Base-by-base conservation (phyloP, 164 flowering plant species). In the Macadamia tetraphylla region DNA sequence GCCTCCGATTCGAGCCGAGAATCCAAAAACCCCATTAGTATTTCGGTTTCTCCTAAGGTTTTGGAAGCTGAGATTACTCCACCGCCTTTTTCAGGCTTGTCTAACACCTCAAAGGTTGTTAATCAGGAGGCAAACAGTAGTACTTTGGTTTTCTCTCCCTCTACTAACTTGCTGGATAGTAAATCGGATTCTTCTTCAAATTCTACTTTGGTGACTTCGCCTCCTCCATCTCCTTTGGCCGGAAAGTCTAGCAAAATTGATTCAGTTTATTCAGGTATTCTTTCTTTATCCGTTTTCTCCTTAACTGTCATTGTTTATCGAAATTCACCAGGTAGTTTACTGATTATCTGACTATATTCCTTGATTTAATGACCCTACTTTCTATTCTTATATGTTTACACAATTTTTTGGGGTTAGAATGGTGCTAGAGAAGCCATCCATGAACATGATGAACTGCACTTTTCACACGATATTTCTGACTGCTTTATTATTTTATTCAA, bases 201-300 rank as follows among this genome's bases (percentile, higher is more conserved):
- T 58, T 67, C 66, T 8, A 49, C 30, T 15, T 12, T 29, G 32
- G 58, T 44, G 48, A 23, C 62, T 49, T 6, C 35, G 53, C n/a
- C 3, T 3, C 29, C 72, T 8, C 30, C 72, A 40, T 40, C 58
- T 1, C 44, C 29, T 30, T 29, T 35, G 14, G 42, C 57, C 6
- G 31, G 42, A 14, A 35, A 60, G 29, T 60, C 66, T 42, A 64
- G 44, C 62, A 42, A 63, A 53, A 53, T 17, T 18, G 56, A 63
- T 70, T 70, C 79, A 62, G 70, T 15, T 30, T 53, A 62, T 66
- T 73, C 79, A 62, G 70, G 79, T 73, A 30, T 51, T 43, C 29
- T 9, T 73, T 53, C 31, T 43, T 53, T 46, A 35, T 35, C 40
- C 5, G 40, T 35, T 35, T 2, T 2, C 40, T 35, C 40, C 40